Conservation (phyloP, 2,329 filamentous ascomycete species). For the Scolecobasidium constrictum region DNA sequence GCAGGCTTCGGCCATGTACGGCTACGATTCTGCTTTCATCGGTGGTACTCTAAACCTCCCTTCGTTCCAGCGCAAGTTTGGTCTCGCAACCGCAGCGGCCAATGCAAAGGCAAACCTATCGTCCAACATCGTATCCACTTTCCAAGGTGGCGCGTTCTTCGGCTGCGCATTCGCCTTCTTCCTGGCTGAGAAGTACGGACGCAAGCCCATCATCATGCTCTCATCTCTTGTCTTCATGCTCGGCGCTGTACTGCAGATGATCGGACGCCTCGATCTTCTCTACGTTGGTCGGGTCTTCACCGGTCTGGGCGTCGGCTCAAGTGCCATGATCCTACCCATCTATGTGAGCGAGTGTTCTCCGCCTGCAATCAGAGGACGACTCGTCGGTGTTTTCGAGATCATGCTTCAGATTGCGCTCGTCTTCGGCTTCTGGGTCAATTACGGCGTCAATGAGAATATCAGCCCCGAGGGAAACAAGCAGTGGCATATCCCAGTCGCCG, state of each 20-base stretch:
- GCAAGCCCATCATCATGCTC: slow-evolving; percentile 43
- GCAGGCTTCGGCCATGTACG: too few relatives aligned
- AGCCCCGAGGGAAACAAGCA: slow-evolving; percentile 36
- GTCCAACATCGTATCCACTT: slow-evolving; percentile 58
- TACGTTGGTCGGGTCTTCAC: slow-evolving; percentile 33
- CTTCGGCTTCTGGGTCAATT: slow-evolving; percentile 45
- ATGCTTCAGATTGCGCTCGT: too few relatives aligned
- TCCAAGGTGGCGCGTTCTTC: slow-evolving; percentile 58
- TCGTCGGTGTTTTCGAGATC: too few relatives aligned
- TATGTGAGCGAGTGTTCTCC: slow-evolving; percentile 53
- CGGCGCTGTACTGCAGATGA: slow-evolving; percentile 49
- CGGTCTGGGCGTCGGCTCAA: slow-evolving; percentile 40
- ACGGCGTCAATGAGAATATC: slow-evolving; percentile 36
- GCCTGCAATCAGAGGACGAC: slow-evolving; percentile 46
- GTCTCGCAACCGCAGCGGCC: slow-evolving; percentile 42
- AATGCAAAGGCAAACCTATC: slow-evolving; percentile 34
- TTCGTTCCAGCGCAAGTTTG: slow-evolving; percentile 36
- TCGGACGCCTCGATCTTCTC: slow-evolving; percentile 38
- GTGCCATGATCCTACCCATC: slow-evolving; percentile 47
- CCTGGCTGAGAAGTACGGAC: slow-evolving; percentile 46
- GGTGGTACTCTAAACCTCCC: slow-evolving; percentile 53
- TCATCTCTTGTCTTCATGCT: slow-evolving; percentile 47
- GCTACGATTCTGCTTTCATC: too few relatives aligned
- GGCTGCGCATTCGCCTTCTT: slow-evolving; percentile 49
- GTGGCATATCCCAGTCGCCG: slow-evolving; percentile 51